A percentile compares a stretch with the other conserved stretches of the same genome.
Evolutionary conservation across 2,329 filamentous ascomycete genomes (phyloP).

Genomic region (Diplocarpon mali): DNA sequence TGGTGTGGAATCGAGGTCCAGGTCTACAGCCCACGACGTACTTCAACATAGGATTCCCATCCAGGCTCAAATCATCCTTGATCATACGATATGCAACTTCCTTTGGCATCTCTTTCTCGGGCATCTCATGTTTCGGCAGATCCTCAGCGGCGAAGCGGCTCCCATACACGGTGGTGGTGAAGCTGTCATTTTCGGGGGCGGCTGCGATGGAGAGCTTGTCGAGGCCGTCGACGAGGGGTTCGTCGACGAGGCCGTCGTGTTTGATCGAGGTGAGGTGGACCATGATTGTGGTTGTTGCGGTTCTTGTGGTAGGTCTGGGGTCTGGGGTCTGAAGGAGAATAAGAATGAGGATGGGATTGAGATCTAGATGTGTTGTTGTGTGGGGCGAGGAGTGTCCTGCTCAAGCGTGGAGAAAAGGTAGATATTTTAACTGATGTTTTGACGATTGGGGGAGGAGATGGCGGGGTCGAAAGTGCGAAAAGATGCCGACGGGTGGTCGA

Average conservation of each 20-base stretch:
- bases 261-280: constrained; percentile 37
- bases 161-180: constrained; percentile 57
- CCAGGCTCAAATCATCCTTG: constrained; percentile 84
- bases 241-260: constrained; percentile 10
- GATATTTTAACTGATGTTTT: no score
- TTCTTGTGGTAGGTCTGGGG: not conserved
- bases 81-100: constrained; percentile 96
- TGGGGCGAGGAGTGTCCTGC: no score
- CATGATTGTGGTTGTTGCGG: constrained; percentile 28
- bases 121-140: constrained; percentile 76
- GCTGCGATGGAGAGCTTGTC: constrained; percentile 34
- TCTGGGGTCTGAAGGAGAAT: not conserved
- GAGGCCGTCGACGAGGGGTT: constrained; percentile 31
- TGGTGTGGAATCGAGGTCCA: no score
- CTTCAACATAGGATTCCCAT: constrained; percentile 84
- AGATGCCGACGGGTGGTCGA: not conserved
- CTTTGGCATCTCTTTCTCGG: constrained; percentile 79
- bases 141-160: constrained; percentile 72
- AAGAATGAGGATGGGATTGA: no score
- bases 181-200: constrained; percentile 13
- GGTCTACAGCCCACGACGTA: constrained; percentile 29
- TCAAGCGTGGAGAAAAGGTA: no score
- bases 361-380: no score
- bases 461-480: not conserved
- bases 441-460: not conserved